Evolutionary conservation across 345 rosid species (phyloP).

Genomic region (Arabis hirsuta): DNA sequence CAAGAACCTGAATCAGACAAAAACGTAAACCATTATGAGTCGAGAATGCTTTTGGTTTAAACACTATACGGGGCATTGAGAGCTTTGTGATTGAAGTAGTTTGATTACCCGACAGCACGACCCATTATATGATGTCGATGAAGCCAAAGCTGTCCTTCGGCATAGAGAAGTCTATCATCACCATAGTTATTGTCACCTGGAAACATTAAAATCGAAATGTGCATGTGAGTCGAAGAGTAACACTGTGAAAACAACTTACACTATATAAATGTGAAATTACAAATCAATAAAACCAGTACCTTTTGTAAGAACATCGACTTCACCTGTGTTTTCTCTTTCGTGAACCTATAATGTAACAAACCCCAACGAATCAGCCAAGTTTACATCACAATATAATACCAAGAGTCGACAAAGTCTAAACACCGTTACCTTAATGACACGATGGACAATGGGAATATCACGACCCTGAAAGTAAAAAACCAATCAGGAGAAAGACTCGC

Average conservation of each 20-base stretch:
- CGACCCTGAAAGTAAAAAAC: constrained; percentile 40
- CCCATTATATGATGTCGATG: constrained; percentile 88
- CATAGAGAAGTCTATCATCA: constrained; percentile 87
- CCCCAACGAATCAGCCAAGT: constrained; percentile 5
- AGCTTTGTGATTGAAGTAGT: constrained; percentile 2
- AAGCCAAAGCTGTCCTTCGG: constrained; percentile 88
- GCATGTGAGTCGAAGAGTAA: constrained; percentile 7
- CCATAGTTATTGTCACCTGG: constrained; percentile 79
- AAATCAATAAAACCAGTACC: constrained; percentile 52
- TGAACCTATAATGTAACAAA: constrained; percentile 65
- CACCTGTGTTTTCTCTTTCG: constrained; percentile 80
- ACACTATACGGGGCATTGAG: not conserved
- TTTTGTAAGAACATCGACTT: constrained; percentile 96
- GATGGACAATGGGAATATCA: constrained; percentile 49
- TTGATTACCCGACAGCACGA: constrained; percentile 81
- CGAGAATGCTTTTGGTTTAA: not conserved
- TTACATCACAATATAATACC: constrained; percentile 1
- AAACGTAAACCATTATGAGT: constrained; percentile 4
- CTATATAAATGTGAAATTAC: constrained; percentile 10
- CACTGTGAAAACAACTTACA: constrained; percentile 17
- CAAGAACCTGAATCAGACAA: constrained; percentile 60
- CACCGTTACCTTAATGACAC: constrained; percentile 41
- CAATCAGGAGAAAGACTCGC: not conserved
- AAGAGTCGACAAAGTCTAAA: not conserved
- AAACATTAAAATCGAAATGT: constrained; percentile 19